Percentiles rank a stretch among this genome's conserved stretches.
Conservation (phyloP, 2,329 filamentous ascomycete species). For the Ophiosphaerella narmari region DNA sequence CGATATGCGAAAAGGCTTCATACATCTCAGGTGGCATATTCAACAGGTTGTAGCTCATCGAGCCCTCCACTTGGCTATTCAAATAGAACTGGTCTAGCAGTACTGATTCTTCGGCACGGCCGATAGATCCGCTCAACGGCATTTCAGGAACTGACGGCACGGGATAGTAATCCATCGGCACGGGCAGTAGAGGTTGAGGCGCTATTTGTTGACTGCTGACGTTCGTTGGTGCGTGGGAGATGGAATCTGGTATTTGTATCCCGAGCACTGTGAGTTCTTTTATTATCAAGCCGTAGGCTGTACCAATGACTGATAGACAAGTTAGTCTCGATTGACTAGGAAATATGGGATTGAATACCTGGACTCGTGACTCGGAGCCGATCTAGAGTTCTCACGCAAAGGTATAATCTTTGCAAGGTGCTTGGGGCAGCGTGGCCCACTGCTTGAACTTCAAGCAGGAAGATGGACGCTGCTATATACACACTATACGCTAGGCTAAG, state of each 20-base stretch:
- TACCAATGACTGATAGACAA: constrained; percentile 3
- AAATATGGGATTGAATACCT: neutral
- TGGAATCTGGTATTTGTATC: neutral
- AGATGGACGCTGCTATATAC: constrained; percentile 14
- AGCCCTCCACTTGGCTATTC: constrained; percentile 2
- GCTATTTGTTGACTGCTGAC: neutral
- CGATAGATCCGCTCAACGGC: neutral
- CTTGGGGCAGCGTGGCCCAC: constrained; percentile 6
- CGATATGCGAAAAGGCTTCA: constrained; percentile 11
- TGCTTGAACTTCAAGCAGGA: constrained; percentile 13
- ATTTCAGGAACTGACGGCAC: neutral
- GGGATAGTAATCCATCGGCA: neutral
- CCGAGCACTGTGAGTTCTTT: constrained; percentile 7
- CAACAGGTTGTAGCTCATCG: constrained; percentile 8
- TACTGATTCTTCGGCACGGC: constrained; percentile 2
- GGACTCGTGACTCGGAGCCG: constrained; percentile 6
- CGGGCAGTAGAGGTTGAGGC: neutral
- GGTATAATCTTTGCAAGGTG: constrained; percentile 7
- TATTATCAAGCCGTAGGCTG: constrained; percentile 3
- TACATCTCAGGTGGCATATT: constrained; percentile 16
- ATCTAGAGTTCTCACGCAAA: constrained; percentile 4
- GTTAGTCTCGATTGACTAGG: neutral
- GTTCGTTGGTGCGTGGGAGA: neutral
- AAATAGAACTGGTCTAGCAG: constrained; percentile 3
- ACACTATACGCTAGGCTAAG: constrained; percentile 13